Evolutionary conservation across 2,329 filamentous ascomycete species (phyloP), one percentile per base, ranked within the genome.

Genomic region (Fusarium camptoceras): DNA sequence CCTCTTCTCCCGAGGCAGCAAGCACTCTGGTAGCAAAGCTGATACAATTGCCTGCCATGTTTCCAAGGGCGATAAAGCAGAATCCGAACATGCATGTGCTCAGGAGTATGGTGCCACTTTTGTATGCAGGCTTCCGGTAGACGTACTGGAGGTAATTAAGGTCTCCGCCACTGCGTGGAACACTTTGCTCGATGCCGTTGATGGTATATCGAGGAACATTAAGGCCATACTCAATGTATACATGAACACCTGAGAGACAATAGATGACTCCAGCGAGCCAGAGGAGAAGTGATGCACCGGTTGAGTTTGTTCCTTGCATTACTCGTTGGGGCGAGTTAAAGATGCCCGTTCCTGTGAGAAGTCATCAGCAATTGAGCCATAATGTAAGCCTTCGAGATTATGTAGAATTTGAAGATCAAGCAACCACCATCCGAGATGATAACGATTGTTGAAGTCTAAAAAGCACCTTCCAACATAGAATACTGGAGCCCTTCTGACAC

Each of bases 111-210:
- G 79, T 80, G 49, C 76, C 72, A 39, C 76, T 76, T 20, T 72
- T 74, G 28, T 80, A 80, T 1, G 75, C 75, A 3, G 81, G 80
- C 61, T 76, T 78, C 31, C 74, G 77, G 63, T 80, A 84, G 28
- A 85, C 78, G 55, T 82, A 84, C 72, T 85, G 81, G 18, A 86
- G 79, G 74, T 84, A 85, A 67, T 85, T 83, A 59, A 84, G 80
- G 58, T 84, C 83, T 24, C 82, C 83, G 5, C 83, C 83, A 47
- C 80, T 83, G 42, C 83, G 77, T 10, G 83, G 83, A 3, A 84
- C 80, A 28, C 76, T 78, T 59, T 80, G 79, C 59, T 82, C 79
- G 14, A 80, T 66, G 12, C 80, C 80, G 18, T 79, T 73, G 31
- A 81, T 78, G 24, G 77, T 73, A 54, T 81, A 81, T 22, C 82